phyloP scores from a whole-genome alignment of 163 green algal genomes.

The Volvox carteri region DNA sequence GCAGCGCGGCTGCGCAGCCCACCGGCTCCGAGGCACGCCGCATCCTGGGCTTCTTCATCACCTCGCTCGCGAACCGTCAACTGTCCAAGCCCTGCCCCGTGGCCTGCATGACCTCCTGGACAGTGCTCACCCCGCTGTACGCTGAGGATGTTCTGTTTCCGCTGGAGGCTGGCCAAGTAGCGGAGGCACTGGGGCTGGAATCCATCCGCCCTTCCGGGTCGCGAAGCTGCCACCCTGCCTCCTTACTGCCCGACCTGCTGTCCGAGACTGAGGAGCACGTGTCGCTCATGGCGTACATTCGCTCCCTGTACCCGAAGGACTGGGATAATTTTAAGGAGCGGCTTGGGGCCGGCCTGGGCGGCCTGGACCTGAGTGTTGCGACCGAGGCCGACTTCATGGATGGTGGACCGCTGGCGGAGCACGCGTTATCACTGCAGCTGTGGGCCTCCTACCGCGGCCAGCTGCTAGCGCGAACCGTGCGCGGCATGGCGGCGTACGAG shows the following conservation, averaged over 20 bases:
- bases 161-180: constrained; percentile 62
- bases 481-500: constrained; percentile 70
- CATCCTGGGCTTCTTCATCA: constrained; percentile 68
- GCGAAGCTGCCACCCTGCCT: not conserved
- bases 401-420: constrained; percentile 40
- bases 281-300: constrained; percentile 74
- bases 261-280: constrained; percentile 76
- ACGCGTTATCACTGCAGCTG: constrained; percentile 62
- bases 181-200: constrained; percentile 55
- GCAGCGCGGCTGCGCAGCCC: constrained; percentile 67
- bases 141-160: constrained; percentile 83
- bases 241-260: constrained; percentile 69
- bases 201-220: not conserved
- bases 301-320: constrained; percentile 69
- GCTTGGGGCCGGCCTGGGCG: constrained; percentile 57
- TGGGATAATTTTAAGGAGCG: constrained; percentile 76
- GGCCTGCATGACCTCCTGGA: constrained; percentile 75
- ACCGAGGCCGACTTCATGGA: constrained; percentile 40
- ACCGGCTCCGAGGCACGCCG: constrained; percentile 64
- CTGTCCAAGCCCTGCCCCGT: constrained; percentile 70
- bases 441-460: constrained; percentile 69
- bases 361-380: constrained; percentile 41
- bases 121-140: constrained; percentile 73
- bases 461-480: constrained; percentile 69
- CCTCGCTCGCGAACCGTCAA: constrained; percentile 68